Evolutionary conservation across 768 basidiomycete genomes (phyloP).

Genomic region (Tulasnella sp.): DNA sequence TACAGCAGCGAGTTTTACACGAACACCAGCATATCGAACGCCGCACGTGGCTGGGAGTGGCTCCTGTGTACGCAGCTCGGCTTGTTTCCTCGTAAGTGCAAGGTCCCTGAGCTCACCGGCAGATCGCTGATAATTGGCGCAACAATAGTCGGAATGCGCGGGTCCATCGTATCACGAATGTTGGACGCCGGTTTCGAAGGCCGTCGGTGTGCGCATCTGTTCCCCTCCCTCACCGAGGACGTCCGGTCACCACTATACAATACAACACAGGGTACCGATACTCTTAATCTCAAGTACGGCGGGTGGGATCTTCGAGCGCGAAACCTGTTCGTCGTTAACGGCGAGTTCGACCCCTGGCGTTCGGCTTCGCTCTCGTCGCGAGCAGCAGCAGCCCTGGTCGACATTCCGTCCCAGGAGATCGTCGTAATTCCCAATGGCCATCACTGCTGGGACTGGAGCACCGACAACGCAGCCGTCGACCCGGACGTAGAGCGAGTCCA

Average conservation of each 20-base stretch:
- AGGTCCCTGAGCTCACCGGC: too few relatives aligned
- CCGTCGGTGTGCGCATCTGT: conserved; percentile 4
- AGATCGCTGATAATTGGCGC: too few relatives aligned
- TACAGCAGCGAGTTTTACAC: neutral
- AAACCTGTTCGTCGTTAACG: conserved; percentile 25
- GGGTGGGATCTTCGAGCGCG: conserved; percentile 26
- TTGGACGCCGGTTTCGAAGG: neutral
- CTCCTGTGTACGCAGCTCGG: conserved; percentile 21
- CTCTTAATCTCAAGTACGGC: neutral
- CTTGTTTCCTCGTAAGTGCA: neutral
- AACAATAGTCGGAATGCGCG: neutral
- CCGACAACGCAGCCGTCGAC: conserved; percentile 5
- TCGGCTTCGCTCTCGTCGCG: conserved; percentile 22
- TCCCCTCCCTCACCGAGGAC: neutral
- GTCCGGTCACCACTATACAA: neutral
- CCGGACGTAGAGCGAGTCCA: neutral
- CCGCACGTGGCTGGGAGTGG: conserved; percentile 13
- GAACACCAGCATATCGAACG: neutral
- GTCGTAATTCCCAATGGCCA: neutral
- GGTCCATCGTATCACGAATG: neutral
- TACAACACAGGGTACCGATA: neutral
- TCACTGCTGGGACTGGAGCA: conserved; percentile 19
- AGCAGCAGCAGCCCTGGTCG: neutral
- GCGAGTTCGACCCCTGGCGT: conserved; percentile 25
- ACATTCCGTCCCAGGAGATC: neutral